Percentiles rank a stretch among this genome's conserved stretches.
Evolutionary conservation across 257 asterid genomes (phyloP).

Genomic region (Lithospermum erythrorhizon): DNA sequence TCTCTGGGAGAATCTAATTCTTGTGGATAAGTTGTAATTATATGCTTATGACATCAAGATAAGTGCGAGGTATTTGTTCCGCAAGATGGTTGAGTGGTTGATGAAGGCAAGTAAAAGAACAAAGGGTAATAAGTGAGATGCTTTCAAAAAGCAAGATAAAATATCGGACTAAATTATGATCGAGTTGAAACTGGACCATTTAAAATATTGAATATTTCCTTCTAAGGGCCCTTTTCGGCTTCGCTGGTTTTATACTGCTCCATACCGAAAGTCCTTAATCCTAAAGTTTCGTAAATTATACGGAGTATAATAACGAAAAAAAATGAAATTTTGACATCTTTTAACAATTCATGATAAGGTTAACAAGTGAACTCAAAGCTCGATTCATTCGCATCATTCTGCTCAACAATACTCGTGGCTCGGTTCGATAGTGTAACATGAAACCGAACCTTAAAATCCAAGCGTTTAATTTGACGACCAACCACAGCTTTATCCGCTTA

Average conservation of each 20-base stretch:
- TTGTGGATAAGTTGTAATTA: not conserved
- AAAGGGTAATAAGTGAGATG: constrained; percentile 2
- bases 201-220: not conserved
- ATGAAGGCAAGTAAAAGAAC: not conserved
- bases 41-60: not conserved
- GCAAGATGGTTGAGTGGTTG: not conserved
- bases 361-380: no score
- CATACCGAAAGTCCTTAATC: not conserved
- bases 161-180: not conserved
- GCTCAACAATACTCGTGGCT: no score
- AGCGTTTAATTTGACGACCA: no score
- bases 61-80: constrained; percentile 3
- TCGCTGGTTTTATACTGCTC: not conserved
- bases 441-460: no score
- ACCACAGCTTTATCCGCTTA: no score
- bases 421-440: no score
- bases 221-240: not conserved
- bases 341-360: no score
- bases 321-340: no score
- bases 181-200: not conserved
- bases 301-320: no score
- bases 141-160: constrained; percentile 12
- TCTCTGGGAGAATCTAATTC: not conserved
- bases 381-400: no score
- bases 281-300: not conserved